phyloP scores from a whole-genome alignment of 164 flowering plant genomes.

The Aristolochia contorta region DNA sequence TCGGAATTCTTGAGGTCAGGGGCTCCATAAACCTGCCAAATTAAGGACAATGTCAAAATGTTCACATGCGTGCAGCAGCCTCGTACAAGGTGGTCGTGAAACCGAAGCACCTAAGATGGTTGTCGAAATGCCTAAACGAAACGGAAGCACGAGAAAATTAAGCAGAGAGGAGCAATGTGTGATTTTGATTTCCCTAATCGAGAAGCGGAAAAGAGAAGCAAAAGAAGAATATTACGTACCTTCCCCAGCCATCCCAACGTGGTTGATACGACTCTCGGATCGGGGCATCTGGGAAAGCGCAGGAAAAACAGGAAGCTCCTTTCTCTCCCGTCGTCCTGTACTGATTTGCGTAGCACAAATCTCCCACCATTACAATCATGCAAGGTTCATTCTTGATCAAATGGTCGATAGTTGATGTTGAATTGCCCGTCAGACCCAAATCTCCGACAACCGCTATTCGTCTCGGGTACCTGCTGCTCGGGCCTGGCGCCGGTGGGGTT shows the following conservation, averaged over 20 bases:
- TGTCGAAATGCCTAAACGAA: too few species aligned
- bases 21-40: slow-evolving; percentile 77
- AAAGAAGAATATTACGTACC: slow-evolving; percentile 26
- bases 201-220: too few species aligned
- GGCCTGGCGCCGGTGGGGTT: slow-evolving; percentile 45
- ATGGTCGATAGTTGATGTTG: slow-evolving; percentile 77
- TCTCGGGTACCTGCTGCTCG: slow-evolving; percentile 34
- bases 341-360: slow-evolving; percentile 75
- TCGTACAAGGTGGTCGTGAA: too few species aligned
- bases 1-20: slow-evolving; percentile 63
- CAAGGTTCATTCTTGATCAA: slow-evolving; percentile 58
- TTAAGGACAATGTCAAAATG: background rate
- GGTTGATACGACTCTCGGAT: slow-evolving; percentile 89
- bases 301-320: slow-evolving; percentile 66
- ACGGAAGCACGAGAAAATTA: too few species aligned
- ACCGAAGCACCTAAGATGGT: too few species aligned
- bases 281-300: slow-evolving; percentile 82
- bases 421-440: slow-evolving; percentile 75
- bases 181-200: too few species aligned
- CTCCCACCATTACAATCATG: slow-evolving; percentile 77
- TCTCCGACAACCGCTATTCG: slow-evolving; percentile 80
- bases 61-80: too few species aligned
- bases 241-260: slow-evolving; percentile 97
- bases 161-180: too few species aligned
- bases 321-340: slow-evolving; percentile 73